phyloP scores from a whole-genome alignment of 345 rosid species.

The Lenwebbia sp. region DNA sequence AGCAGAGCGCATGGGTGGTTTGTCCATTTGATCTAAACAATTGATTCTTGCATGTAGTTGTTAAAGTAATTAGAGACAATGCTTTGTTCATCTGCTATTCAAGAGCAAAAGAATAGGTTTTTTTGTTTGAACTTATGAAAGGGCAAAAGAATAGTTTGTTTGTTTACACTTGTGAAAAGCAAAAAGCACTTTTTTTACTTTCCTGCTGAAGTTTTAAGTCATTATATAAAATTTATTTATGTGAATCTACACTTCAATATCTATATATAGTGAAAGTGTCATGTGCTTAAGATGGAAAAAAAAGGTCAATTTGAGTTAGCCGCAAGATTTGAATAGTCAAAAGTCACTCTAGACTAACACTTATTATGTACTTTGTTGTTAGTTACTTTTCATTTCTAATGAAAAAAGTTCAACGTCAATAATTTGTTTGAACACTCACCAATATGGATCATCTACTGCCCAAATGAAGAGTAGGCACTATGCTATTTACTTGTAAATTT shows the following conservation, averaged over 20 bases:
- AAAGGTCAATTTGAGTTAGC: neutral
- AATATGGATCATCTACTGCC: neutral
- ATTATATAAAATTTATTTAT: neutral
- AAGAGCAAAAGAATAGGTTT: neutral
- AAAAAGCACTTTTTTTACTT: neutral
- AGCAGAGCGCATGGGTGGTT: conserved; percentile 91
- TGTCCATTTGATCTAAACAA: neutral
- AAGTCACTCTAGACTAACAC: neutral
- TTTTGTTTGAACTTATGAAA: neutral
- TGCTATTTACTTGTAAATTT: neutral
- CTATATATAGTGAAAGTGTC: neutral
- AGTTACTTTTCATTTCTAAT: neutral
- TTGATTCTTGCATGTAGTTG: neutral
- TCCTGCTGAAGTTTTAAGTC: neutral
- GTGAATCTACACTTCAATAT: neutral
- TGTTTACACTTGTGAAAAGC: neutral
- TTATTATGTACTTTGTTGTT: neutral
- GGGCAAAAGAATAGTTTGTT: neutral
- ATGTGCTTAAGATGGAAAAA: neutral
- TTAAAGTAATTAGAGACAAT: neutral
- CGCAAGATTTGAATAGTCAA: neutral
- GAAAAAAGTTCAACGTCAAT: neutral
- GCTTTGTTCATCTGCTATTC: neutral
- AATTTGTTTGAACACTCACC: neutral
- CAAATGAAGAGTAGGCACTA: neutral